Percentiles rank a stretch among this genome's conserved stretches.
phyloP scores from a whole-genome alignment of 129 eudicot species.

The Calendula officinalis region DNA sequence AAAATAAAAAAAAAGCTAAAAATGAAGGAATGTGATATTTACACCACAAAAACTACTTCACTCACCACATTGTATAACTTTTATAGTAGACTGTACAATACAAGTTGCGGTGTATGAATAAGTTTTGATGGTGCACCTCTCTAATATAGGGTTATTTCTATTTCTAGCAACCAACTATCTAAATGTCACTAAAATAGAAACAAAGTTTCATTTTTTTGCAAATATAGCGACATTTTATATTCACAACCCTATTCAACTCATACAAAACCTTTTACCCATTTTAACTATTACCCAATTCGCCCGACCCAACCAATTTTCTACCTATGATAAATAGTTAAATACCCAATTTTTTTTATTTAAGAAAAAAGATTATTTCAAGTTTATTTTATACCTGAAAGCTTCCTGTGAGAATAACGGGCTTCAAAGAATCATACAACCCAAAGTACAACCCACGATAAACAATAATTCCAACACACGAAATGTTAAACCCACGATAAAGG shows the following conservation, averaged over 20 bases:
- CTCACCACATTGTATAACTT: too few species aligned
- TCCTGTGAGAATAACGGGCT: slow-evolving; percentile 52
- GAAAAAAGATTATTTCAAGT: neutral
- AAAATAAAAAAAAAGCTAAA: too few species aligned
- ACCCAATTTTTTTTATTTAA: neutral
- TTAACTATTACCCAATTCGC: neutral
- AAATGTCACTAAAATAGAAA: too few species aligned
- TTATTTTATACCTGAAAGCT: slow-evolving; percentile 39
- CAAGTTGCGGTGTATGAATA: too few species aligned
- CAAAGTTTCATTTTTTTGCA: too few species aligned
- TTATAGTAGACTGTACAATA: too few species aligned
- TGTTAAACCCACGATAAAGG: slow-evolving; percentile 62
- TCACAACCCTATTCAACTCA: neutral
- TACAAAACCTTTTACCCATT: neutral
- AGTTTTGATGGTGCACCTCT: too few species aligned
- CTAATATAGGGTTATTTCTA: too few species aligned
- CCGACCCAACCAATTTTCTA: neutral
- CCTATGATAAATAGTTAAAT: neutral
- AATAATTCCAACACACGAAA: slow-evolving; percentile 64
- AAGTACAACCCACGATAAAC: slow-evolving; percentile 68
- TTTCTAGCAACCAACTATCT: too few species aligned
- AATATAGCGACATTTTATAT: too few species aligned
- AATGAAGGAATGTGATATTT: too few species aligned
- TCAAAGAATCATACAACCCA: slow-evolving; percentile 61
- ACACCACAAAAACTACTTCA: too few species aligned